phyloP scores from a whole-genome alignment of 2,329 filamentous ascomycete species.

The Cephalotrichum gorgonifer region DNA sequence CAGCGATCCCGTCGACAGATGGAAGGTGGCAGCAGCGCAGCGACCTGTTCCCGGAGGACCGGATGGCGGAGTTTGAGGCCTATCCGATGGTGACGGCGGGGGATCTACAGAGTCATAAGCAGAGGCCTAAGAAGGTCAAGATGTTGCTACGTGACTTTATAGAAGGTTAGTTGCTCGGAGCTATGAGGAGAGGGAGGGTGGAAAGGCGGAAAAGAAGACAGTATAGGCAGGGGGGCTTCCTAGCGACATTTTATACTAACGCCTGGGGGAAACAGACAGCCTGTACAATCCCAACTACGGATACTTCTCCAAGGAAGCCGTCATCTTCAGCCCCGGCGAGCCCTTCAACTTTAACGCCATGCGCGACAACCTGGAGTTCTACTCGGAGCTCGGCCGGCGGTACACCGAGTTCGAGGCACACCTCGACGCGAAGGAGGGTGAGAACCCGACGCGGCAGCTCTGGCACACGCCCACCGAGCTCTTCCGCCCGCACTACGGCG shows the following conservation, averaged over 20 bases:
- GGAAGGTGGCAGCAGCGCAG: conserved; percentile 80
- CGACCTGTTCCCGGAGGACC: conserved; percentile 64
- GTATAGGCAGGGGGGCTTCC: conserved; percentile 21
- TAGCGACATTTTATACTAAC: conserved; percentile 9
- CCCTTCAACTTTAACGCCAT: conserved; percentile 81
- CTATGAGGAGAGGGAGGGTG: neutral
- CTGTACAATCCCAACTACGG: conserved; percentile 91
- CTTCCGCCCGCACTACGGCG: conserved; percentile 92
- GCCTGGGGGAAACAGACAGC: conserved; percentile 60
- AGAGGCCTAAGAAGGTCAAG: conserved; percentile 80
- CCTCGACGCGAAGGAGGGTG: conserved; percentile 59
- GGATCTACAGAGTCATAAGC: conserved; percentile 59
- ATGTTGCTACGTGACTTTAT: conserved; percentile 98
- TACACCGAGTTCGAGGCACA: conserved; percentile 87
- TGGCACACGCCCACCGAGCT: conserved; percentile 99
- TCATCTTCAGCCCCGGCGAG: conserved; percentile 87
- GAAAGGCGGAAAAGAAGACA: neutral
- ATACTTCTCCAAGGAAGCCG: conserved; percentile 92
- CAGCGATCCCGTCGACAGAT: conserved; percentile 36
- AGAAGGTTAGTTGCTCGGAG: conserved; percentile 53
- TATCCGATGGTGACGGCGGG: conserved; percentile 82
- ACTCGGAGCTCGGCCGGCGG: conserved; percentile 61
- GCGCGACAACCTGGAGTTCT: conserved; percentile 77
- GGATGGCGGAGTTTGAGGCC: conserved; percentile 66
- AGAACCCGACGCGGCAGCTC: conserved; percentile 70